Percentiles rank a stretch among this genome's conserved stretches.
phyloP scores from a whole-genome alignment of 2,329 filamentous ascomycete genomes.

The Fusarium haematococcum region DNA sequence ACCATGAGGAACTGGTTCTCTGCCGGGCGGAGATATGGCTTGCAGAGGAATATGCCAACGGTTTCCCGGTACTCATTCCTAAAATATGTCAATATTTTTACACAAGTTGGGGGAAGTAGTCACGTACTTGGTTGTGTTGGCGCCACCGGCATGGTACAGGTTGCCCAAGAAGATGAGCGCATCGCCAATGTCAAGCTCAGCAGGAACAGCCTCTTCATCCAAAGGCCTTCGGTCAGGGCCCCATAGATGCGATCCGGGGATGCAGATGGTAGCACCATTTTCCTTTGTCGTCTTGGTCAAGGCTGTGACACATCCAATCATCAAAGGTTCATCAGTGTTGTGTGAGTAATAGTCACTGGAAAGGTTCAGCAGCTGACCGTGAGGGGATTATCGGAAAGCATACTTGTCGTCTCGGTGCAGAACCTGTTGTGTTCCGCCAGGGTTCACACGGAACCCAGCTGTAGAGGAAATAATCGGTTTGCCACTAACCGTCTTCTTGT shows the following conservation, averaged over 20 bases:
- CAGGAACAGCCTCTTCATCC: slow-evolving; percentile 53
- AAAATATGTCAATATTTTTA: rapidly evolving
- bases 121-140: slow-evolving; percentile 47
- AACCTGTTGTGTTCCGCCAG: slow-evolving; percentile 53
- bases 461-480: slow-evolving; percentile 53
- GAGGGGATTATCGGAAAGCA: not conserved
- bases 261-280: slow-evolving; percentile 56
- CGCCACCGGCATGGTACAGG: slow-evolving; percentile 55
- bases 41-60: slow-evolving; percentile 27
- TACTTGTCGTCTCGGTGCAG: slow-evolving; percentile 47
- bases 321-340: slow-evolving; percentile 14
- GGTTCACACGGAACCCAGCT: slow-evolving; percentile 54
- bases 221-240: slow-evolving; percentile 50
- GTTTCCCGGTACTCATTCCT: slow-evolving; percentile 20
- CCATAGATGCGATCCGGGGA: slow-evolving; percentile 56
- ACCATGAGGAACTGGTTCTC: slow-evolving; percentile 34
- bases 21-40: slow-evolving; percentile 18
- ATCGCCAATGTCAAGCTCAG: slow-evolving; percentile 55
- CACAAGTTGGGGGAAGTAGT: too few species aligned
- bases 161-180: slow-evolving; percentile 55
- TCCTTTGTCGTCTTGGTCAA: slow-evolving; percentile 54
- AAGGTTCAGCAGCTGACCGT: not conserved
- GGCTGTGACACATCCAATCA: slow-evolving; percentile 42
- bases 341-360: slow-evolving; percentile 15
- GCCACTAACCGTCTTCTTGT: slow-evolving; percentile 30